Evolutionary conservation across 2,329 filamentous ascomycete genomes (phyloP).

Genomic region (Colletotrichum sp.): DNA sequence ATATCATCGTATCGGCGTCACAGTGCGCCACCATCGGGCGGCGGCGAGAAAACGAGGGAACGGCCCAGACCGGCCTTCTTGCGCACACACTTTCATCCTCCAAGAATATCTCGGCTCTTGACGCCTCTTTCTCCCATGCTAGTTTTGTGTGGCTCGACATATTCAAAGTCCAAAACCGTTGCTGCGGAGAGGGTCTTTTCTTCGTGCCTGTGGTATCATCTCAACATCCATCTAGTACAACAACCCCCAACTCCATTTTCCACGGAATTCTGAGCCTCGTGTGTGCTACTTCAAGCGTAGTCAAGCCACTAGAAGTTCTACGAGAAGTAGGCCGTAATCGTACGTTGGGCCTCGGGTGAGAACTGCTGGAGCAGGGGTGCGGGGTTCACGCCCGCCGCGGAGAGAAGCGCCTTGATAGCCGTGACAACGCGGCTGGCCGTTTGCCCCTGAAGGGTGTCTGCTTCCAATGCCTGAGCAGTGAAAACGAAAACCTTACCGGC

Average conservation of each 20-base stretch:
- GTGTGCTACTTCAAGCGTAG: background rate
- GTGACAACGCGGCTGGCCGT: slow-evolving; percentile 78
- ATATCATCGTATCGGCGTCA: slow-evolving; percentile 10
- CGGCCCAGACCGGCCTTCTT: background rate
- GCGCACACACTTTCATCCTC: background rate
- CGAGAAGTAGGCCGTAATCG: slow-evolving; percentile 79
- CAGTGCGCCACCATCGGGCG: background rate
- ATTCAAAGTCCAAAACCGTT: background rate
- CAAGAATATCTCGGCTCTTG: background rate
- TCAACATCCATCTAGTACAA: background rate
- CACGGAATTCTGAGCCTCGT: background rate
- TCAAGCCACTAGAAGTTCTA: slow-evolving; percentile 39
- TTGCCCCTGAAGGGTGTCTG: slow-evolving; percentile 86
- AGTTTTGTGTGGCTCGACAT: background rate
- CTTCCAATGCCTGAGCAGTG: slow-evolving; percentile 88
- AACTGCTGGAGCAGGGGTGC: slow-evolving; percentile 78
- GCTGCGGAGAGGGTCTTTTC: background rate
- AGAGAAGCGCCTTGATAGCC: slow-evolving; percentile 79
- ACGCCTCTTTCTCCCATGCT: background rate
- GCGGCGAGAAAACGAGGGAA: background rate
- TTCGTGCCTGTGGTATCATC: slow-evolving; percentile 21
- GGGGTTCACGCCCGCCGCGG: slow-evolving; percentile 75
- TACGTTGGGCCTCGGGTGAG: slow-evolving; percentile 79
- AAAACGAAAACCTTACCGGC: slow-evolving; percentile 83
- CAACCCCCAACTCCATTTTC: background rate